Base-by-base conservation (phyloP, 768 basidiomycete species). In the Sistotremastrum suecicum region DNA sequence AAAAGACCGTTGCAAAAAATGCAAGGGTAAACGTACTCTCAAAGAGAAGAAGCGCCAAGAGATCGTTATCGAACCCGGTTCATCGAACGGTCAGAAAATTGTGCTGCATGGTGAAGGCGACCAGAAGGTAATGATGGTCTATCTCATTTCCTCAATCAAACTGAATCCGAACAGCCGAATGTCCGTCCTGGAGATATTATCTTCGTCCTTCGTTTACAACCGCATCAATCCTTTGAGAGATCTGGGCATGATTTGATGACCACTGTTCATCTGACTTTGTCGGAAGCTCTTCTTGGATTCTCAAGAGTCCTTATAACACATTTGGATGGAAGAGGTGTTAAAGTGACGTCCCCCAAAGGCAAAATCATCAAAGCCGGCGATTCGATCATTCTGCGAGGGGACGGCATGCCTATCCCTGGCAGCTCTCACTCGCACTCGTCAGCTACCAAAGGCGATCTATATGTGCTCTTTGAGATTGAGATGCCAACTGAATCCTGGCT, bases 221-320 rank as follows among this genome's bases (percentile, higher is more conserved):
- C 73, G 0, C 92, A 99, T 52, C 67, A 76, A 4, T 78, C 82
- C 1, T 92, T 99, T 57, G 82, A 85, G 54, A 79, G 88, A 35
- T 79, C 81, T 7, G 83, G 83, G 44, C 76, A 77, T 48, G 83
- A 92, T 57, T 72, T 99, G 33, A 67, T 85, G 36, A 78, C 86
- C 2, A 78, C 74, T 33, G 76, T 90, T 47, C 78, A 79, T 40
- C 81, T 99, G 47, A 92, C 89, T 0, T 69, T 98, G 31, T 92
- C 91, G 7, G 94, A 99, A 63, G 87, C 91, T 3, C 73, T 98
- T 7, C 73, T 95, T 44, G 94, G 94, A n/a, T 92, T 99, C 66
- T 85, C 81, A 41, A 78, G 94, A 30, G 81, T 97, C 50, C 64
- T 95, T 28, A 66, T 99, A 47, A 85, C 81, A 5, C 94, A 99